Evolutionary conservation across 192 early-diverging fungal genomes (phyloP).

Genomic region (Backusella luteola): DNA sequence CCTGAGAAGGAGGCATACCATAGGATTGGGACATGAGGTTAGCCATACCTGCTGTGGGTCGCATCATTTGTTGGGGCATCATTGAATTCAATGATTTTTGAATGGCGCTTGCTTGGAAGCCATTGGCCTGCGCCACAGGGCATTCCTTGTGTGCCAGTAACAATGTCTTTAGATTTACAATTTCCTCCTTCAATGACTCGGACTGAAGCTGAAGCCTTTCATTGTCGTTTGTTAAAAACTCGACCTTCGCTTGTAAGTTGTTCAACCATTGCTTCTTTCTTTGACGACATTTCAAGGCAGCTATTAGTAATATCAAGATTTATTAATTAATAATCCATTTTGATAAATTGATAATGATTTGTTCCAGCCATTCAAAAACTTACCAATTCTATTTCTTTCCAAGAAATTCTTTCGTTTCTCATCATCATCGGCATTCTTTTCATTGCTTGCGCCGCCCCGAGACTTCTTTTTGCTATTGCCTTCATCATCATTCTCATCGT

Average conservation of each 20-base stretch:
- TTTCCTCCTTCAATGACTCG: slow-evolving; percentile 65
- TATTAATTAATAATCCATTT: slow-evolving; percentile 5
- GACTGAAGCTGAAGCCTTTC: slow-evolving; percentile 63
- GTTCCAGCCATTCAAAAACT: neutral
- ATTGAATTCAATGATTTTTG: slow-evolving; percentile 4
- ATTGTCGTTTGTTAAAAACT: slow-evolving; percentile 68
- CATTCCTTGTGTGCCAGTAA: slow-evolving; percentile 82
- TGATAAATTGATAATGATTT: neutral
- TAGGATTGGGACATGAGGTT: neutral
- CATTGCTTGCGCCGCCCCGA: neutral
- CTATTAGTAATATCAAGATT: slow-evolving; percentile 45
- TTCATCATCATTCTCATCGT: neutral
- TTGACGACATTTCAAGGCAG: slow-evolving; percentile 91
- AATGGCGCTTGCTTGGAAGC: slow-evolving; percentile 30
- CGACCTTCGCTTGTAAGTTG: slow-evolving; percentile 73
- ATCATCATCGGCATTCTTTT: slow-evolving; percentile 46
- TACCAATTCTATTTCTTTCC: slow-evolving; percentile 87
- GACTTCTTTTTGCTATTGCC: neutral
- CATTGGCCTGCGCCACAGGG: slow-evolving; percentile 67
- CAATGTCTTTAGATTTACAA: slow-evolving; percentile 76
- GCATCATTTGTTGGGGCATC: slow-evolving; percentile 12
- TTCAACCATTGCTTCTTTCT: slow-evolving; percentile 93
- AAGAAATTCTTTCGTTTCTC: slow-evolving; percentile 83
- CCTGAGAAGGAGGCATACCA: neutral
- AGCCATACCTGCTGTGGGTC: neutral